Evolutionary conservation across 2,329 filamentous ascomycete genomes (phyloP).

Genomic region (Aquanectria penicillioides): DNA sequence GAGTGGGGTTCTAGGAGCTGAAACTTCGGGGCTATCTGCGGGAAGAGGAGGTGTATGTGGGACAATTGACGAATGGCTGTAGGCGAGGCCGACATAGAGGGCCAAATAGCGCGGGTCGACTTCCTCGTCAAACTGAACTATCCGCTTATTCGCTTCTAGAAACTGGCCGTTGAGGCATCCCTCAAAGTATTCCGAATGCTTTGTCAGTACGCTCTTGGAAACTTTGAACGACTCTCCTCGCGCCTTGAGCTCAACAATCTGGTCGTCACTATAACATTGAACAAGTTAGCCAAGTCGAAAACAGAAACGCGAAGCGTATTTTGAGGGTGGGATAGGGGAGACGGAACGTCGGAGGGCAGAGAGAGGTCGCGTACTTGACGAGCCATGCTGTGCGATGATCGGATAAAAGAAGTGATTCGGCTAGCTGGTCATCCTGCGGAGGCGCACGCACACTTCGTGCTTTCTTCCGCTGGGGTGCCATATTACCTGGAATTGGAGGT

Average conservation of each 20-base stretch:
- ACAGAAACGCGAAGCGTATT: neutral
- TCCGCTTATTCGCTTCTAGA: slow-evolving; percentile 40
- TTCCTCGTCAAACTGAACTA: slow-evolving; percentile 44
- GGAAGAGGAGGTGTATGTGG: slow-evolving; percentile 41
- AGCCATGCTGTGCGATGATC: slow-evolving; percentile 49
- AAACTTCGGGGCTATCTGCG: slow-evolving; percentile 39
- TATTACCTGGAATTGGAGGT: slow-evolving; percentile 4
- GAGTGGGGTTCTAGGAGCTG: slow-evolving; percentile 40
- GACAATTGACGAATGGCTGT: slow-evolving; percentile 47
- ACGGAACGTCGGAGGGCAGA: slow-evolving; percentile 13
- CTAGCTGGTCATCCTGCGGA: slow-evolving; percentile 29
- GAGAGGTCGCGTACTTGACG: slow-evolving; percentile 42
- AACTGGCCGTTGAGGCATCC: slow-evolving; percentile 42
- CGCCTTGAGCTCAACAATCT: slow-evolving; percentile 42
- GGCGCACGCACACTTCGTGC: slow-evolving; percentile 25
- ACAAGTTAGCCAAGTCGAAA: neutral
- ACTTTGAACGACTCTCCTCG: slow-evolving; percentile 44
- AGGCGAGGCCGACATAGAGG: slow-evolving; percentile 48
- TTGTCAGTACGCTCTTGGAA: slow-evolving; percentile 43
- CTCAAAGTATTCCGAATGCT: slow-evolving; percentile 49
- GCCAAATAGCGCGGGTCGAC: slow-evolving; percentile 47
- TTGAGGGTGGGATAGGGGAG: neutral
- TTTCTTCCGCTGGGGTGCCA: slow-evolving; percentile 41
- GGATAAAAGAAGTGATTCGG: slow-evolving; percentile 40
- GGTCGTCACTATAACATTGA: slow-evolving; percentile 37